Percentiles rank a stretch among this genome's conserved stretches.
Evolutionary conservation across 1,139 yeast species (phyloP).

Genomic region (Candida freyschussii): DNA sequence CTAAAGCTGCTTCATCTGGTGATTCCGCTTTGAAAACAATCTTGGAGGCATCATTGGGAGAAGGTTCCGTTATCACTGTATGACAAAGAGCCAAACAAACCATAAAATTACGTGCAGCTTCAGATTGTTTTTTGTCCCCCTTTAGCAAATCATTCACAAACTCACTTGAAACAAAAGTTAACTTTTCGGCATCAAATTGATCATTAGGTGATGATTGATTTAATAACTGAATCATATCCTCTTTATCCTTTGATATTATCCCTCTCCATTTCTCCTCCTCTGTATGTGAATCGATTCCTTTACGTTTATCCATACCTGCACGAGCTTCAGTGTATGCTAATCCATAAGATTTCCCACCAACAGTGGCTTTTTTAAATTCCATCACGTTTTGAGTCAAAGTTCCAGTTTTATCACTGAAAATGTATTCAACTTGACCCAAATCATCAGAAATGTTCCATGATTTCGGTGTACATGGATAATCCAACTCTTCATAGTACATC

Average conservation of each 20-base stretch:
- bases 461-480: constrained; percentile 94
- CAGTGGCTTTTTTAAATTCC: constrained; percentile 93
- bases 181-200: constrained; percentile 51
- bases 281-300: constrained; percentile 71
- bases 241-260: constrained; percentile 59
- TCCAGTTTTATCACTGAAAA: constrained; percentile 95
- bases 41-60: constrained; percentile 50
- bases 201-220: constrained; percentile 43
- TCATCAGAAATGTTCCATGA: constrained; percentile 97
- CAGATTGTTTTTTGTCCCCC: constrained; percentile 51
- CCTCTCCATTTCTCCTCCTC: constrained; percentile 61
- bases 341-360: constrained; percentile 81
- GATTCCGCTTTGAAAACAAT: constrained; percentile 84
- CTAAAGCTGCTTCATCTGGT: constrained; percentile 98
- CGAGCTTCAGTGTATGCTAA: constrained; percentile 94
- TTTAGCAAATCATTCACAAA: constrained; percentile 47
- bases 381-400: constrained; percentile 93
- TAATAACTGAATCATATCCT: constrained; percentile 58
- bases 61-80: constrained; percentile 78
- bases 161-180: constrained; percentile 77
- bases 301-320: constrained; percentile 86
- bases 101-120: constrained; percentile 74
- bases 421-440: constrained; percentile 92
- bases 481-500: constrained; percentile 80
- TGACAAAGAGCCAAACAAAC: constrained; percentile 86